Evolutionary conservation across 2,329 filamentous ascomycete species (phyloP).

Genomic region (Camptophora hylomeconis): DNA sequence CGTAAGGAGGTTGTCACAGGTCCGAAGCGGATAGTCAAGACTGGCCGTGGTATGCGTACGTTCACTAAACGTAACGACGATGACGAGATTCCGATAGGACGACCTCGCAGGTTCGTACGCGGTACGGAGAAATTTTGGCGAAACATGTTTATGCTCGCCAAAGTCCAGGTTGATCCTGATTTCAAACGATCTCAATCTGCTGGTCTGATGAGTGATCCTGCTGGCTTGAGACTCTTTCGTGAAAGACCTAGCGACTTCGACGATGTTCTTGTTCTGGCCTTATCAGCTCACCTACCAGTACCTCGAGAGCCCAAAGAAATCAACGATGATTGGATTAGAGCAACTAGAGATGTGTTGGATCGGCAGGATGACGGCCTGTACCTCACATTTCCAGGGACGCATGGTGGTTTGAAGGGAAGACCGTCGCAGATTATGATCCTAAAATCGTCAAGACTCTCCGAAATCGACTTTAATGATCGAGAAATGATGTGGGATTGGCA

Average conservation of each 20-base stretch:
- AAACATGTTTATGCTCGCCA: conserved; percentile 11
- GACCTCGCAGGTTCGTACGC: conserved; percentile 16
- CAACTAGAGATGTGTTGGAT: conserved; percentile 10
- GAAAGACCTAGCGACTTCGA: conserved; percentile 15
- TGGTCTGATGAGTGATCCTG: conserved; percentile 12
- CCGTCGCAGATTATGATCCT: conserved; percentile 12
- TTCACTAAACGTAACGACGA: background rate
- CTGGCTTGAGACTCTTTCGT: conserved; percentile 9
- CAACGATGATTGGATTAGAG: conserved; percentile 13
- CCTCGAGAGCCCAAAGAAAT: conserved; percentile 11
- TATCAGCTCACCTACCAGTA: conserved; percentile 12
- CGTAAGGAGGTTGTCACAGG: background rate
- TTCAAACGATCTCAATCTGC: conserved; percentile 2
- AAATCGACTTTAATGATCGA: conserved; percentile 17
- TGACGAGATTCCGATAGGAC: conserved; percentile 6
- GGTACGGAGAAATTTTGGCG: conserved; percentile 19
- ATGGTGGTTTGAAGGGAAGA: conserved; percentile 2
- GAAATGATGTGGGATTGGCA: conserved; percentile 6
- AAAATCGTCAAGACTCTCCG: conserved; percentile 9
- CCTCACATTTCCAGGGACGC: conserved; percentile 21
- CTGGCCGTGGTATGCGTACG: background rate
- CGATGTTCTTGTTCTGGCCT: conserved; percentile 11
- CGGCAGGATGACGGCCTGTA: conserved; percentile 25
- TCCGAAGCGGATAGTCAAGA: background rate
- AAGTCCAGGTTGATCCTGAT: conserved; percentile 3